A percentile compares a stretch with the other conserved stretches of the same genome.
These are phyloP conservation scores for Xylariaceae sp. DNA, from an alignment of 2,329 filamentous ascomycete species.

Conservation along the genomic window DNA sequence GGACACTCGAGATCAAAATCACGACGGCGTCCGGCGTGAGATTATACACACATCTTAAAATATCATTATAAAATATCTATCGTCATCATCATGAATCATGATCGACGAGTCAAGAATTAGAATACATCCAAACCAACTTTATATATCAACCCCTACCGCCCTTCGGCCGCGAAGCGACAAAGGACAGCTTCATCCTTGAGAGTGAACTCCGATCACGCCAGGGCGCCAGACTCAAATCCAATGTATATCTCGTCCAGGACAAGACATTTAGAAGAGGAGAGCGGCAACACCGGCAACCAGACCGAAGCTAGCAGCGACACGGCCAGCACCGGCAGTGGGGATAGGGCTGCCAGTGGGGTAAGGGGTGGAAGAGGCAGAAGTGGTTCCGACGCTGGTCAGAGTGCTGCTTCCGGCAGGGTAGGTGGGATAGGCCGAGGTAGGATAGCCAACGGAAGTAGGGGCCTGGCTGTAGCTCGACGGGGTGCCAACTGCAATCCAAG, in stretches of 20 bases:
- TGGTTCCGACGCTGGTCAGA: constrained; percentile 12
- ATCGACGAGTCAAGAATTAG: constrained; percentile 20
- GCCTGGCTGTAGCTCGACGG: constrained; percentile 2
- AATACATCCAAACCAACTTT: constrained; percentile 20
- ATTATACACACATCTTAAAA: constrained; percentile 13
- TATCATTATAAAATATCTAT: constrained; percentile 21
- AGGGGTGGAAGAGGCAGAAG: constrained; percentile 9
- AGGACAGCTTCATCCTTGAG: constrained; percentile 7
- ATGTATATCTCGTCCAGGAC: neutral
- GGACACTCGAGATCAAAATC: no score
- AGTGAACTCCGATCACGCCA: constrained; percentile 16
- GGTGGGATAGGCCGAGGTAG: constrained; percentile 10
- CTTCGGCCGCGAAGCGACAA: neutral
- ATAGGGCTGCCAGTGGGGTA: constrained; percentile 9
- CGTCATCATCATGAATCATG: constrained; percentile 20
- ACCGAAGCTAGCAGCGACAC: constrained; percentile 17
- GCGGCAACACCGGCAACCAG: constrained; percentile 14
- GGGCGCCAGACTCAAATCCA: constrained; percentile 6
- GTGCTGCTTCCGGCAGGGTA: constrained; percentile 14
- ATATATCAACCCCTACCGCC: constrained; percentile 15
- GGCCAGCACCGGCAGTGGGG: constrained; percentile 17
- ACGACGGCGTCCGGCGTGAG: no score
- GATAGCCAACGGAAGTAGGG: constrained; percentile 9
- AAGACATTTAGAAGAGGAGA: constrained; percentile 16
- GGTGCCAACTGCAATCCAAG: neutral